Conservation (phyloP, 441 rosid species). For the Erodium chrysanthum region DNA sequence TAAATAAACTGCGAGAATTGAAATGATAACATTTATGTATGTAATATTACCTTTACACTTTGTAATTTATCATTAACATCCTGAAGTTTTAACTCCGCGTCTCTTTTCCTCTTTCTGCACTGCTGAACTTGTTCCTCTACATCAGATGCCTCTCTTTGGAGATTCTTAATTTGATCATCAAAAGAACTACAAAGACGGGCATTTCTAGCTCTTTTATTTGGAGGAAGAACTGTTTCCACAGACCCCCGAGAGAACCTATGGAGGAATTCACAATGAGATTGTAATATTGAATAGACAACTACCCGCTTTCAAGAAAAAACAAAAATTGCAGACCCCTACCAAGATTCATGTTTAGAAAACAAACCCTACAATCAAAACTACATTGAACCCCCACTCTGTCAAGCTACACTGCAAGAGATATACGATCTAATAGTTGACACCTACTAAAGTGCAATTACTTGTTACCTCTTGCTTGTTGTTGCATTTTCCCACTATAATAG, state of each 20-base stretch:
- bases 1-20: background rate
- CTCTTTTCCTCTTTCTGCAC: slow-evolving; percentile 51
- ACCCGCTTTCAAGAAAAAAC: background rate
- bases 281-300: background rate
- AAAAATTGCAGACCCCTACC: background rate
- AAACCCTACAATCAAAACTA: background rate
- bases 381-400: background rate
- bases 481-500: background rate
- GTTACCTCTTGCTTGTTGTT: background rate
- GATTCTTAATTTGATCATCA: slow-evolving; percentile 65
- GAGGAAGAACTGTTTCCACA: slow-evolving; percentile 84
- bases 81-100: slow-evolving; percentile 36
- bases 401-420: background rate
- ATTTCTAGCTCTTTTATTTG: slow-evolving; percentile 36
- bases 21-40: background rate
- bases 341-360: background rate
- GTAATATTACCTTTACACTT: slow-evolving; percentile 42
- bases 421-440: background rate
- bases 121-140: slow-evolving; percentile 37
- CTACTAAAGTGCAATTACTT: slow-evolving; percentile 1
- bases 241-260: slow-evolving; percentile 79
- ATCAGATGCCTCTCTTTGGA: slow-evolving; percentile 34
- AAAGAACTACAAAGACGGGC: slow-evolving; percentile 76
- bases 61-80: slow-evolving; percentile 37
- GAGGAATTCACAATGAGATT: slow-evolving; percentile 15